Evolutionary conservation across 345 rosid genomes (phyloP).

Genomic region (Clarkia xantiana): DNA sequence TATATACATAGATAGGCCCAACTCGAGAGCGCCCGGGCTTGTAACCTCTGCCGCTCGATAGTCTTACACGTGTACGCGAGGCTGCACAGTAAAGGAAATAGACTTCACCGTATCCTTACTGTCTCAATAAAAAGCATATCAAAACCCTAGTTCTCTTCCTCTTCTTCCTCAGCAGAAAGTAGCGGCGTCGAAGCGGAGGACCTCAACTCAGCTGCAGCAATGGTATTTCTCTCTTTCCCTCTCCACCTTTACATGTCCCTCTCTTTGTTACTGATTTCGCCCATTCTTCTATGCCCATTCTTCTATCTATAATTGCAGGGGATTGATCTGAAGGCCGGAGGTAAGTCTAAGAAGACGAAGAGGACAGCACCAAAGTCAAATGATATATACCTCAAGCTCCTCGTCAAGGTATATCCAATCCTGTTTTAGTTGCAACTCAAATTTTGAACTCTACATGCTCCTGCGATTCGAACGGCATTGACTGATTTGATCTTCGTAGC

Average conservation of each 20-base stretch:
- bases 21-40: no score
- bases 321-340: slow-evolving; percentile 84
- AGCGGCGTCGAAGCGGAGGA: slow-evolving; percentile 6
- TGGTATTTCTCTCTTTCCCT: slow-evolving; percentile 21
- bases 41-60: no score
- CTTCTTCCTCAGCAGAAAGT: neutral
- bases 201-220: slow-evolving; percentile 9
- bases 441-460: no score
- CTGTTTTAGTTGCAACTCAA: neutral
- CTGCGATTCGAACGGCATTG: no score
- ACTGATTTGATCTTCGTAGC: no score
- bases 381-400: slow-evolving; percentile 88
- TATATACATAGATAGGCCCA: no score
- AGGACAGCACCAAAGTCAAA: slow-evolving; percentile 80
- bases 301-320: slow-evolving; percentile 30
- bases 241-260: slow-evolving; percentile 1
- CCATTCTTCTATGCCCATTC: no score
- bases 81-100: no score
- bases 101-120: no score
- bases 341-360: slow-evolving; percentile 84
- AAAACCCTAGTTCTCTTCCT: slow-evolving; percentile 34
- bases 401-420: slow-evolving; percentile 52
- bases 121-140: neutral
- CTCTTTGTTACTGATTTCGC: neutral
- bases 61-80: no score